Percentiles rank a stretch among this genome's conserved stretches.
Evolutionary conservation across 345 rosid genomes (phyloP).

Genomic region (Trapa bicornis): DNA sequence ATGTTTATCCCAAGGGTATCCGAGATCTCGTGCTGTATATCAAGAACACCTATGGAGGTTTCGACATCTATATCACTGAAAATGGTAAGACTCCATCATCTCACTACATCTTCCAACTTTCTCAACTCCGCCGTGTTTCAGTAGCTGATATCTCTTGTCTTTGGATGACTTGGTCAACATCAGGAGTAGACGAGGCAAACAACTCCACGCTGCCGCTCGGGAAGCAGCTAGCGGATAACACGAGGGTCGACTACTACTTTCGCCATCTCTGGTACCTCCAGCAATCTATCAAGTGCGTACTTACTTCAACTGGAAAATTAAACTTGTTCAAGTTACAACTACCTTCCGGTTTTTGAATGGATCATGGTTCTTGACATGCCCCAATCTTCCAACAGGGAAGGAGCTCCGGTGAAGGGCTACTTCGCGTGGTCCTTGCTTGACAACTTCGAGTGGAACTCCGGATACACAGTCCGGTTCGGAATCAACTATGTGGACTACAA

Average conservation of each 20-base stretch:
- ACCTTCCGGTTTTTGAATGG: too few relatives aligned
- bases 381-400: conserved; percentile 11
- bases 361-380: background rate
- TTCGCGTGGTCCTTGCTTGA: conserved; percentile 48
- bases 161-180: conserved; percentile 7
- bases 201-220: background rate
- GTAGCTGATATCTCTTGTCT: background rate
- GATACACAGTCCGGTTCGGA: conserved; percentile 32
- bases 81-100: conserved; percentile 5
- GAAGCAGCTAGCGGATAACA: conserved; percentile 19
- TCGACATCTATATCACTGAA: conserved; percentile 10
- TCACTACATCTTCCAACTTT: too few relatives aligned
- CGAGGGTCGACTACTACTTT: conserved; percentile 21
- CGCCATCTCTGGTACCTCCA: conserved; percentile 21
- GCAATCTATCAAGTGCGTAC: conserved; percentile 25
- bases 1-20: conserved; percentile 12
- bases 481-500: conserved; percentile 32
- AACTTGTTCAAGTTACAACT: too few relatives aligned
- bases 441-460: conserved; percentile 37
- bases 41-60: conserved; percentile 9
- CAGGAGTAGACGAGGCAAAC: conserved; percentile 20
- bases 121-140: too few relatives aligned
- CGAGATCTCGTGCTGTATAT: conserved; percentile 6
- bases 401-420: conserved; percentile 31
- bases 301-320: background rate